These are phyloP conservation scores for Metarhizium sp. DNA, from an alignment of 2,329 filamentous ascomycete genomes.

Conservation along the genomic window DNA sequence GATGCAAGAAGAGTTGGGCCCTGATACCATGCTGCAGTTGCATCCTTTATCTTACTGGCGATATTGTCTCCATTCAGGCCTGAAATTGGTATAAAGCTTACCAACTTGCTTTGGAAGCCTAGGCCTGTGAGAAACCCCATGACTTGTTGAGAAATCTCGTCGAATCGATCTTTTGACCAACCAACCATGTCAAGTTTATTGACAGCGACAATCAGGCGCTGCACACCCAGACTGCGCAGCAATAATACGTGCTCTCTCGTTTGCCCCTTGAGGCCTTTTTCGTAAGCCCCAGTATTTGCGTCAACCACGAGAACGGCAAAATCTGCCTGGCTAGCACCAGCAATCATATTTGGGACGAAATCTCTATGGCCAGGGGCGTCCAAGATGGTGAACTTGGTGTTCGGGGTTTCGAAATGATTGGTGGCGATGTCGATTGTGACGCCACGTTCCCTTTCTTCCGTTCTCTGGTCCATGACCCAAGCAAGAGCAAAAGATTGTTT, in stretches of 20 bases:
- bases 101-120: constrained; percentile 71
- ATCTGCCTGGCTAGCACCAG: constrained; percentile 89
- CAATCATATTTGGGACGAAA: constrained; percentile 99
- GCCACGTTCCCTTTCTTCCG: constrained; percentile 79
- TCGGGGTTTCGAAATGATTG: constrained; percentile 85
- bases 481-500: constrained; percentile 94
- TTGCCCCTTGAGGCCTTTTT: constrained; percentile 86
- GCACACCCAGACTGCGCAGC: constrained; percentile 82
- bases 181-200: constrained; percentile 88
- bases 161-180: constrained; percentile 77
- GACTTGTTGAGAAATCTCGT: constrained; percentile 77
- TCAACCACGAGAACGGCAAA: constrained; percentile 94
- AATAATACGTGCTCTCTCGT: constrained; percentile 90
- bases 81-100: constrained; percentile 83
- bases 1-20: constrained; percentile 74
- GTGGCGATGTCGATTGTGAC: constrained; percentile 97
- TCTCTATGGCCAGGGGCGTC: constrained; percentile 92
- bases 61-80: constrained; percentile 87
- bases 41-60: constrained; percentile 44
- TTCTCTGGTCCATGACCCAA: constrained; percentile 90
- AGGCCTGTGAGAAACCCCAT: constrained; percentile 72
- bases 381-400: constrained; percentile 82
- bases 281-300: constrained; percentile 81
- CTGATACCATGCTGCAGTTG: constrained; percentile 65
- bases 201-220: constrained; percentile 78